Percentiles rank a stretch among this genome's conserved stretches.
These are phyloP conservation scores for Tympanopsis confertula DNA, from an alignment of 2,329 filamentous ascomycete species.

Conservation along the genomic window DNA sequence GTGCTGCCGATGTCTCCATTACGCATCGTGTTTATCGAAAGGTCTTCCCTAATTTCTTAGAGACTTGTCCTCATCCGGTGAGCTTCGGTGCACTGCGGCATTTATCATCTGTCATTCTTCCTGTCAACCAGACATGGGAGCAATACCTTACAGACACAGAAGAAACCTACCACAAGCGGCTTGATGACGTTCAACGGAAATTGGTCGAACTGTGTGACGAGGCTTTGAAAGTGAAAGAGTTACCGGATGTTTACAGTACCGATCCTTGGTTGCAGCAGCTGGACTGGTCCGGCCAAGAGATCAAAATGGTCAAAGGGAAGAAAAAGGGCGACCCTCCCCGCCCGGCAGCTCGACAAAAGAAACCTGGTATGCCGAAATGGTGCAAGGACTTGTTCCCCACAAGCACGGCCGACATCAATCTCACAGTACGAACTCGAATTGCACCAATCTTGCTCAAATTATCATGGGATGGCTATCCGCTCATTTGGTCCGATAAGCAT, in stretches of 20 bases:
- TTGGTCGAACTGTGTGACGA: slow-evolving; percentile 64
- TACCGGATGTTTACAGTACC: slow-evolving; percentile 56
- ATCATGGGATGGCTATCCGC: slow-evolving; percentile 77
- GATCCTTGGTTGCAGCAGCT: slow-evolving; percentile 90
- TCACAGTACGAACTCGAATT: slow-evolving; percentile 79
- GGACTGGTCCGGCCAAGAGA: slow-evolving; percentile 88
- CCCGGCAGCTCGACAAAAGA: slow-evolving; percentile 75
- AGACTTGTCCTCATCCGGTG: slow-evolving; percentile 89
- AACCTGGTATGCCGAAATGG: slow-evolving; percentile 89
- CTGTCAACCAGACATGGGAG: slow-evolving; percentile 80
- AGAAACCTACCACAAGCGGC: slow-evolving; percentile 67
- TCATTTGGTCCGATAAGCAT: slow-evolving; percentile 86
- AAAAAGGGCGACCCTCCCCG: slow-evolving; percentile 63
- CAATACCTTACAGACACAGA: slow-evolving; percentile 76
- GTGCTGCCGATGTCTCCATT: slow-evolving; percentile 82
- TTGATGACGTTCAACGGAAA: slow-evolving; percentile 66
- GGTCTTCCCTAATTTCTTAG: slow-evolving; percentile 79
- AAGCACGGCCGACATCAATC: slow-evolving; percentile 40
- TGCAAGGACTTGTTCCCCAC: slow-evolving; percentile 81
- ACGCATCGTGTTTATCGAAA: slow-evolving; percentile 91
- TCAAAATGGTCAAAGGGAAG: slow-evolving; percentile 84
- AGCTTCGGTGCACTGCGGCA: slow-evolving; percentile 91
- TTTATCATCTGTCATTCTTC: slow-evolving; percentile 84
- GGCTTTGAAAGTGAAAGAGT: slow-evolving; percentile 62
- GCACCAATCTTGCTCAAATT: slow-evolving; percentile 75